Percentiles rank a stretch among this genome's conserved stretches.
phyloP scores from a whole-genome alignment of 805 yeast genomes.

The Blastobotrys robertii region DNA sequence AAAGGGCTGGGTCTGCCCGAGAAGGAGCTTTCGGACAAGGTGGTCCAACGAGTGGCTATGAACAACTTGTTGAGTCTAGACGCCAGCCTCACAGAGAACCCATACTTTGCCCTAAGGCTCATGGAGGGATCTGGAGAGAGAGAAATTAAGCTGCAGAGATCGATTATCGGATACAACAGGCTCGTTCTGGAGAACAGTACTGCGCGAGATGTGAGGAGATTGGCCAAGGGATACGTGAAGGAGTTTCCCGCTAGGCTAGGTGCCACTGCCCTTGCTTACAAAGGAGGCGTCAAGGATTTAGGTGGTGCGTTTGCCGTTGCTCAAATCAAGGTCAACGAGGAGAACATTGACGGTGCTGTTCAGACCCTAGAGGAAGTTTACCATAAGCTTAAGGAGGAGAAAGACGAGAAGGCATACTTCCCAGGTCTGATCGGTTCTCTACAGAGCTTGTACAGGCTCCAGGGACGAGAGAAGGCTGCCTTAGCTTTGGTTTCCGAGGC shows the following conservation, averaged over 20 bases:
- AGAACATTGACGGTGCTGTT: conserved; percentile 21
- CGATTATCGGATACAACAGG: conserved; percentile 31
- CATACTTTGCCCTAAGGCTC: conserved; percentile 12
- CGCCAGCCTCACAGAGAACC: conserved; percentile 11
- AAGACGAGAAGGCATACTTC: conserved; percentile 8
- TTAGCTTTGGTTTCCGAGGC: conserved; percentile 27
- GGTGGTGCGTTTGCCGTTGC: conserved; percentile 22
- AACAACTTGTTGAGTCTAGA: conserved; percentile 11
- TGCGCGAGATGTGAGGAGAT: conserved; percentile 18
- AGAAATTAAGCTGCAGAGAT: conserved; percentile 3
- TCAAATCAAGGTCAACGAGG: conserved; percentile 17
- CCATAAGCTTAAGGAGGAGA: conserved; percentile 1
- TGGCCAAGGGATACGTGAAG: conserved; percentile 10
- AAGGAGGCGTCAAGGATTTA: conserved; percentile 22
- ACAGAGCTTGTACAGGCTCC: conserved; percentile 39
- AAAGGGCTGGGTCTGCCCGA: conserved; percentile 22
- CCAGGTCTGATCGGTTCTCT: conserved; percentile 46
- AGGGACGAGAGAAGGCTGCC: conserved; percentile 32
- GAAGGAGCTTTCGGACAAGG: not conserved
- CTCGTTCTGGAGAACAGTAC: conserved; percentile 31
- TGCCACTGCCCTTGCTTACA: conserved; percentile 11
- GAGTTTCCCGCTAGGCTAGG: conserved; percentile 11
- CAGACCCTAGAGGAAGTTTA: conserved; percentile 19
- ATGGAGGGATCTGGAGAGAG: conserved; percentile 23
- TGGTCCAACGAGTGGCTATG: conserved; percentile 7